Base-by-base conservation (phyloP, 1,284 basidiomycete genomes). In the Malassezia caprae region DNA sequence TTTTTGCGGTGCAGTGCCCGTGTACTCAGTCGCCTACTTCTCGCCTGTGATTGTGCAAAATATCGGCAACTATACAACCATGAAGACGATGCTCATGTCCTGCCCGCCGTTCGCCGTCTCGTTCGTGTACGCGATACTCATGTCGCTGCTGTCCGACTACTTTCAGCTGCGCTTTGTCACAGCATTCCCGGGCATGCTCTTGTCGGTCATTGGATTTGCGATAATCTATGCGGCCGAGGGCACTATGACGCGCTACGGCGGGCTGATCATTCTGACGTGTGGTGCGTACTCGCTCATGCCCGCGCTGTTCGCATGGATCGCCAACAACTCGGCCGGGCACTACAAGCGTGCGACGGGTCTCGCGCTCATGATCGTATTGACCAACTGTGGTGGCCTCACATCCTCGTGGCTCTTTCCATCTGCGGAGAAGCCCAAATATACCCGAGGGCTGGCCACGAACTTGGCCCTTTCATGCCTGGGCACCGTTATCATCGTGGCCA, bases 1-100 rank as follows among this genome's bases (percentile, higher is more conserved):
- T 10, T 70, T 63, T 46, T 60, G 63, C 26, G 56, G 56, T 27
- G 64, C 63, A 3, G 53, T 61, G 4, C 40, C 60, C 11, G 54
- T 72, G 13, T 72, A 69, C 41, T 64, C 62, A 7, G 44, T 56
- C 26, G 59, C 67, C 10, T 65, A 70, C 47, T 72, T 72, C 54
- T 60, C 61, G 17, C 68, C 68, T 2, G 65, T 59, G 17, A 68
- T 72, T 56, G 66, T 69, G 52, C 57, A 61, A 30, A 48, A 48
- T 12, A 56, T 69, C 11, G 58, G 58, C 27, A 57, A 53, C 17
- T 54, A 63, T 15, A 62, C 63, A 0, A 51, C 53, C 11, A 41
- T 51, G 13, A 53, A 65, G 34, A 45, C 60, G 21, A 65, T 65
- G 60, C 62, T 72, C 40, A 63, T 69, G 26, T 63, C 66, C 21